Conservation (phyloP, 208 protist species). For the Wallacemonas sp. region DNA sequence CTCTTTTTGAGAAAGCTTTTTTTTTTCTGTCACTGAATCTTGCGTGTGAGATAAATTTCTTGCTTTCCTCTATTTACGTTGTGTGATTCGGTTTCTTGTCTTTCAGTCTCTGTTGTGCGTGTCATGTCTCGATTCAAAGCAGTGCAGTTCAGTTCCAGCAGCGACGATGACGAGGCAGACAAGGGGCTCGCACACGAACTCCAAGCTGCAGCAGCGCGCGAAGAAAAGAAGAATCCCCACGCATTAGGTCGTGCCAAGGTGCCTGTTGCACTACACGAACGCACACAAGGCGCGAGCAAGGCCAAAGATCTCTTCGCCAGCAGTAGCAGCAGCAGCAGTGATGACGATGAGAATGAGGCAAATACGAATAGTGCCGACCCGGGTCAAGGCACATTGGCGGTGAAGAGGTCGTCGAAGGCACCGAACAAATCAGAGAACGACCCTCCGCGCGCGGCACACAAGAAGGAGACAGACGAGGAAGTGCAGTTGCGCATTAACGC, state of each 20-base stretch:
- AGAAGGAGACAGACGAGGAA: conserved; percentile 13
- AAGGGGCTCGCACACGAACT: conserved; percentile 53
- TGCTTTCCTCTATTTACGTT: too few relatives aligned
- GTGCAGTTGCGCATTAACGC: conserved; percentile 68
- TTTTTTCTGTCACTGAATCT: too few relatives aligned
- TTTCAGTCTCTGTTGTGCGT: too few relatives aligned
- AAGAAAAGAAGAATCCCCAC: conserved; percentile 70
- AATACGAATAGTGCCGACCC: background rate
- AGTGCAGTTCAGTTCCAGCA: conserved; percentile 19
- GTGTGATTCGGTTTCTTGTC: too few relatives aligned
- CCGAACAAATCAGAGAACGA: background rate
- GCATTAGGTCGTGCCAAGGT: conserved; percentile 51
- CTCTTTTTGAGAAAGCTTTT: too few relatives aligned
- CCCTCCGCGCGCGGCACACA: background rate
- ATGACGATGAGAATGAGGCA: conserved; percentile 8
- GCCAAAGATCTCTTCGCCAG: conserved; percentile 32
- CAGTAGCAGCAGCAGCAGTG: conserved; percentile 23
- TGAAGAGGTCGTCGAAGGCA: too few relatives aligned
- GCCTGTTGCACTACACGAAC: conserved; percentile 16
- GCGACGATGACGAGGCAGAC: conserved; percentile 31
- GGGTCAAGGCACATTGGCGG: background rate
- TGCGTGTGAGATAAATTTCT: too few relatives aligned
- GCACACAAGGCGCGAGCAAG: conserved; percentile 4
- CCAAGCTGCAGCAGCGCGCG: conserved; percentile 38
- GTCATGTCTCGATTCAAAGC: background rate